Evolutionary conservation across 768 basidiomycete species (phyloP).

Genomic region (Naganishia randhawae): DNA sequence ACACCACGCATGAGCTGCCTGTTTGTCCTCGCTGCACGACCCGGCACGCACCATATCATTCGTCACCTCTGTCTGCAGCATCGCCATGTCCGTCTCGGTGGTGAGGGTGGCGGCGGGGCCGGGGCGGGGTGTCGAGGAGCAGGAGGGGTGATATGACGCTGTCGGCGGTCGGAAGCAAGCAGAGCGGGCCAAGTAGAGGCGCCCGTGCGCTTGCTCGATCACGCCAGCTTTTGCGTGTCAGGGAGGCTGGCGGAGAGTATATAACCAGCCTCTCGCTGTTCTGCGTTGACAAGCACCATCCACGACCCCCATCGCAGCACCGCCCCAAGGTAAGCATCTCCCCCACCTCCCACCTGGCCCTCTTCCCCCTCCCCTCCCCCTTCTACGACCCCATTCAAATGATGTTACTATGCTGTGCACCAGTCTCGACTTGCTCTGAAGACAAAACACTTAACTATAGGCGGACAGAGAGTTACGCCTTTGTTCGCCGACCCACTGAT

Average conservation of each 20-base stretch:
- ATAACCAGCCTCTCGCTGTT: neutral
- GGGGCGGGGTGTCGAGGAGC: no score
- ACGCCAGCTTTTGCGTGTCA: neutral
- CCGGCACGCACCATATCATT: slow-evolving; percentile 16
- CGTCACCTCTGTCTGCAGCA: slow-evolving; percentile 21
- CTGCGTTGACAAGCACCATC: neutral
- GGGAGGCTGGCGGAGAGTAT: slow-evolving; percentile 5
- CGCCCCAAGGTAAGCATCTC: slow-evolving; percentile 14
- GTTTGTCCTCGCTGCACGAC: neutral
- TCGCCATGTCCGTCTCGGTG: slow-evolving; percentile 5
- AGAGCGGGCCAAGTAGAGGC: neutral
- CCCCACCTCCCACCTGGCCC: neutral
- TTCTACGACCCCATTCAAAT: slow-evolving; percentile 15
- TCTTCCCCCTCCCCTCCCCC: neutral
- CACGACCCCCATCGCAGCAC: neutral
- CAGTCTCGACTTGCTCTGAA: slow-evolving; percentile 20
- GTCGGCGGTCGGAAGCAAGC: no score
- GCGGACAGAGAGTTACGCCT: slow-evolving; percentile 12
- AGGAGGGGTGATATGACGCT: no score
- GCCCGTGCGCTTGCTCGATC: slow-evolving; percentile 21
- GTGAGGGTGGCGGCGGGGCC: no score
- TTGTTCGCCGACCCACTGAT: slow-evolving; percentile 17
- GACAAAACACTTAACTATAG: slow-evolving; percentile 21
- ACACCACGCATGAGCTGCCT: neutral
- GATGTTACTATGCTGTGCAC: slow-evolving; percentile 23